A percentile compares a stretch with the other conserved stretches of the same genome.
phyloP scores from a whole-genome alignment of 164 flowering plant genomes.

The Vitis riparia region DNA sequence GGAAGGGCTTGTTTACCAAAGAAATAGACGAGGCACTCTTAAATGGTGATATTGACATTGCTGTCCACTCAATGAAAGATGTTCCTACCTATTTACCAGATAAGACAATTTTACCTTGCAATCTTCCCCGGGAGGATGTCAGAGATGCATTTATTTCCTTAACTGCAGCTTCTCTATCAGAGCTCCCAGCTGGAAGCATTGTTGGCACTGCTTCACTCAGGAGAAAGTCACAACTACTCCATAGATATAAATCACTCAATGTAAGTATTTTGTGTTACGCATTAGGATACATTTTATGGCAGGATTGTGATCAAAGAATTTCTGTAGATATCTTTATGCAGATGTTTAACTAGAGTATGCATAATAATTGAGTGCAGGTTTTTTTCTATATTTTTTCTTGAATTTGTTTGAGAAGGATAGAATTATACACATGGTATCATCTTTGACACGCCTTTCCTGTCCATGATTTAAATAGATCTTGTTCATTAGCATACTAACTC shows the following conservation, averaged over 20 bases:
- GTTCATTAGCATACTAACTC: not conserved
- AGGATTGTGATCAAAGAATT: no score
- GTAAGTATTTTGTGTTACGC: constrained; percentile 36
- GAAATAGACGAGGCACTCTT: constrained; percentile 96
- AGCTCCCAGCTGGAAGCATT: constrained; percentile 82
- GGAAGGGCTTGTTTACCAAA: constrained; percentile 93
- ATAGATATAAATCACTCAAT: constrained; percentile 79
- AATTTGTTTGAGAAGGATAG: not conserved
- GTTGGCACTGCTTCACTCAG: constrained; percentile 96
- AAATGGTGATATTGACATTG: constrained; percentile 82
- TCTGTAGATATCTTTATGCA: no score
- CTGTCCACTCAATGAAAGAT: constrained; percentile 99
- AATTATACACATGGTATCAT: not conserved
- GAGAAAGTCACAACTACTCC: constrained; percentile 89
- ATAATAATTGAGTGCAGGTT: no score
- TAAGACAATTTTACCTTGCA: constrained; percentile 85
- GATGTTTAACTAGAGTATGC: no score
- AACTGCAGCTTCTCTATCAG: constrained; percentile 68
- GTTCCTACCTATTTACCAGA: constrained; percentile 95
- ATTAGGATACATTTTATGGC: no score
- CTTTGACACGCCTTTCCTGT: not conserved
- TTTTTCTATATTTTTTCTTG: not conserved
- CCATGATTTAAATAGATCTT: not conserved
- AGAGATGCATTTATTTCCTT: constrained; percentile 91
- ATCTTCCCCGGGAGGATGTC: constrained; percentile 92